Base-by-base conservation (phyloP, 2,329 filamentous ascomycete genomes). In the Geosmithia putterillii region DNA sequence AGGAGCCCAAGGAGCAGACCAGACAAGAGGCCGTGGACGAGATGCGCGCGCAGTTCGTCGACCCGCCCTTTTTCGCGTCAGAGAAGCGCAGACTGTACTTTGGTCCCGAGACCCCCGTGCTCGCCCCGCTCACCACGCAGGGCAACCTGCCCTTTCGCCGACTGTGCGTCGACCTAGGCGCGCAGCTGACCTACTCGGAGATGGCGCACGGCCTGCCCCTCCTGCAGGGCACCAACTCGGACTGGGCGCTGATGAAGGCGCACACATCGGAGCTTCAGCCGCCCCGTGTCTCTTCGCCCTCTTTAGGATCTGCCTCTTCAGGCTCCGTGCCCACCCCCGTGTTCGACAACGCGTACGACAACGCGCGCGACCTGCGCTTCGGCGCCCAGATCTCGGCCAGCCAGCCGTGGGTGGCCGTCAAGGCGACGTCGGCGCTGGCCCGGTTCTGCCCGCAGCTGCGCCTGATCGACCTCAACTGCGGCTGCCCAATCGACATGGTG, bases 31-130 rank as follows among this genome's bases (percentile, higher is more conserved):
- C 61, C n/a, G 63, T 66, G 28, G 67, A 83, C 46, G 88, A 95
- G 42, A 78, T 83, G 47, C 76, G 86, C 43, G 90, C 92, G 7
- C 73, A 74, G 46, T 96, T 83, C 57, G 73, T 79, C n/a, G 89
- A 96, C 47, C 81, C 87, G 20, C 90, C 90, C 0, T 81, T 95
- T 56, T 77, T 83, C 55, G 81, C 92, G 2, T 95, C 90, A 0
- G 92, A 98, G 66, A 98, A 98, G 69, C 78, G 92, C 45, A 79
- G 81, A 42, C 71, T 98, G 44, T 96, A 98, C 65, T 96, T 96
- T 61, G 89, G 89, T 6, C 79, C 82, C 1, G 90, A 96, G 60
- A 98, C 92, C 2, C 92, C 92, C 1, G 79, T 89, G 10, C 70
- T 98, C n/a, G 92, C 92, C 4, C 92, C 92, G 32, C 72, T 98